Conservation (phyloP, 2,329 filamentous ascomycete species). For the Neocatenulostroma microsporum region DNA sequence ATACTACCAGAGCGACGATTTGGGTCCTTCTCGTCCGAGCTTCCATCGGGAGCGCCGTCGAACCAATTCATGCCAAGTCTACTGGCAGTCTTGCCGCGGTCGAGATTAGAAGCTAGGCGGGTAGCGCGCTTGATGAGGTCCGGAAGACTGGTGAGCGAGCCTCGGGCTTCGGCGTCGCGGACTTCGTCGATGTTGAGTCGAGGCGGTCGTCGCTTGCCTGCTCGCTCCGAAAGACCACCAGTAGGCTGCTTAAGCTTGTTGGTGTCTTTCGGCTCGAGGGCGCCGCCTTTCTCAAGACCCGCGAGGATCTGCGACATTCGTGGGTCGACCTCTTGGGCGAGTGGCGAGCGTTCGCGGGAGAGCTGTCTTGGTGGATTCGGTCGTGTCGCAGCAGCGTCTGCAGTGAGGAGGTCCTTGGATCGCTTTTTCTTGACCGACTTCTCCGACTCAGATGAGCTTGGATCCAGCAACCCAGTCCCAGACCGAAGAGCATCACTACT, state of each 20-base stretch:
- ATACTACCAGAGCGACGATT: slow-evolving; percentile 42
- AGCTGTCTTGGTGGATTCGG: slow-evolving; percentile 11
- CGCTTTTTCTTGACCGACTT: slow-evolving; percentile 12
- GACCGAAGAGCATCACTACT: slow-evolving; percentile 24
- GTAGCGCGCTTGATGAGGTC: slow-evolving; percentile 88
- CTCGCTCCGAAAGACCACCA: slow-evolving; percentile 33
- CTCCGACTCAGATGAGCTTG: slow-evolving; percentile 28
- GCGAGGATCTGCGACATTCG: slow-evolving; percentile 22
- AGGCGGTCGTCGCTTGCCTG: slow-evolving; percentile 51
- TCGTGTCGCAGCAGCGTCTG: too few relatives aligned
- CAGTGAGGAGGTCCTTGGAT: slow-evolving; percentile 18
- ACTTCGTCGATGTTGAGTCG: slow-evolving; percentile 76
- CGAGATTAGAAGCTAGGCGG: slow-evolving; percentile 75
- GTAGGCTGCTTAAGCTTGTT: slow-evolving; percentile 25
- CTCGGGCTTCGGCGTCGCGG: slow-evolving; percentile 69
- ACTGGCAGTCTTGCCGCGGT: slow-evolving; percentile 65
- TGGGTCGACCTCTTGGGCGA: slow-evolving; percentile 18
- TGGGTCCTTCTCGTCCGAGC: slow-evolving; percentile 24
- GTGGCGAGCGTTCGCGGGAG: slow-evolving; percentile 18
- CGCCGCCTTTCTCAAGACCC: slow-evolving; percentile 28
- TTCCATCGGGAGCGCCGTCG: slow-evolving; percentile 24
- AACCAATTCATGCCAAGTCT: slow-evolving; percentile 47
- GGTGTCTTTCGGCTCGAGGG: slow-evolving; percentile 17
- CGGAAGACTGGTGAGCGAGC: slow-evolving; percentile 83
- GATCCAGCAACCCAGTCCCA: slow-evolving; percentile 30